phyloP scores from a whole-genome alignment of 441 rosid genomes.

The Bocquillonia castaneifolia region DNA sequence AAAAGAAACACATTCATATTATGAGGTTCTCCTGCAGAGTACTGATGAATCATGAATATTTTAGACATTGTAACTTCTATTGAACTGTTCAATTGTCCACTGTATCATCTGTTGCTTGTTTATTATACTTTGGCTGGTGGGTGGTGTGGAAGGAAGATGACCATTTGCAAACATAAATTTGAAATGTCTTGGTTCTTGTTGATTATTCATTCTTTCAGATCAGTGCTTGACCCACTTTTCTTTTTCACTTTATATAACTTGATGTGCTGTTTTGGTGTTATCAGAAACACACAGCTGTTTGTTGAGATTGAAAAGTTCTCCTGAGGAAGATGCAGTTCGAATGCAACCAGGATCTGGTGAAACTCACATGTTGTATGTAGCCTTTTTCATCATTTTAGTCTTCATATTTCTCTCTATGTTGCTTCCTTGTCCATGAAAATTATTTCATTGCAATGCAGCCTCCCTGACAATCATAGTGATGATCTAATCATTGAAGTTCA shows the following conservation, averaged over 20 bases:
- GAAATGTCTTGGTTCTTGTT: conserved; percentile 1
- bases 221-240: conserved; percentile 4
- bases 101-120: too few relatives aligned
- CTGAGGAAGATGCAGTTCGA: conserved; percentile 63
- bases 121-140: not conserved
- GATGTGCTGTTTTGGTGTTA: conserved; percentile 23
- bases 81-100: too few relatives aligned
- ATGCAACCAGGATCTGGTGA: conserved; percentile 87
- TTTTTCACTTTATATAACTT: conserved; percentile 18
- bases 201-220: conserved; percentile 11
- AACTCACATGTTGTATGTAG: conserved; percentile 71
- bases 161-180: not conserved
- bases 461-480: conserved; percentile 84
- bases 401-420: not conserved
- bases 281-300: conserved; percentile 74
- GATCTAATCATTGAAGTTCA: conserved; percentile 73
- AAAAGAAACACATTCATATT: not conserved
- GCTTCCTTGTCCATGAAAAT: conserved; percentile 15
- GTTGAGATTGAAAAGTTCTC: conserved; percentile 69
- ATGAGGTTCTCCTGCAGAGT: too few relatives aligned
- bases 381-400: conserved; percentile 8
- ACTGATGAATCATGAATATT: too few relatives aligned
- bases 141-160: conserved; percentile 1
- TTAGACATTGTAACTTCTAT: too few relatives aligned
- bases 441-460: conserved; percentile 40